Conservation (phyloP, 495 filamentous ascomycete species). For the Penicillium fimorum region DNA sequence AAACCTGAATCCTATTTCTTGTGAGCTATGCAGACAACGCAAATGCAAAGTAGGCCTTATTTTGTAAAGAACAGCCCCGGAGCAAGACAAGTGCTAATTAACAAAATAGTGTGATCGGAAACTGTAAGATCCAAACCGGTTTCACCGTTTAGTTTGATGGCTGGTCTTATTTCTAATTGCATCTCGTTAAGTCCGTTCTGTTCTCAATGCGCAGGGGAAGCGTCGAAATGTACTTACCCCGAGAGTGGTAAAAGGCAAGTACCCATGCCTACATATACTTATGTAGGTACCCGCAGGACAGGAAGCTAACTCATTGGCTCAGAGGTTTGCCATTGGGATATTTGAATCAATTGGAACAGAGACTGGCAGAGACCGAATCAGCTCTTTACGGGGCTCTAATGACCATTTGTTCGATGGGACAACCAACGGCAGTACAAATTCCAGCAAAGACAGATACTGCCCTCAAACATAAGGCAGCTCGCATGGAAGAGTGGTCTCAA, state of each 20-base stretch:
- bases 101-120: constrained; percentile 26
- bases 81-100: constrained; percentile 4
- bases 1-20: constrained; percentile 24
- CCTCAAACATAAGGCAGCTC: constrained; percentile 26
- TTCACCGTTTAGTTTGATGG: neutral
- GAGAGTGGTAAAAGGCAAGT: constrained; percentile 32
- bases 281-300: constrained; percentile 1
- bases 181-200: constrained; percentile 19
- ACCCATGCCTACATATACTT: neutral
- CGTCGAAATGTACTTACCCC: constrained; percentile 30
- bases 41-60: constrained; percentile 30
- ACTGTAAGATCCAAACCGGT: constrained; percentile 20
- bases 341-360: constrained; percentile 31
- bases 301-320: neutral
- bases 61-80: neutral
- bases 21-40: constrained; percentile 29
- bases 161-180: neutral
- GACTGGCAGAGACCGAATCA: constrained; percentile 30
- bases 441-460: constrained; percentile 16
- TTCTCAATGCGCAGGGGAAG: constrained; percentile 29
- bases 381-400: constrained; percentile 29
- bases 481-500: constrained; percentile 30
- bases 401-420: constrained; percentile 21
- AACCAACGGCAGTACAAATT: constrained; percentile 11
- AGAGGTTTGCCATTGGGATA: constrained; percentile 32